Percentiles rank a stretch among this genome's conserved stretches.
These are phyloP conservation scores for Fragilariopsis cylindrus DNA, from an alignment of 108 stramenopile genomes.

Conservation along the genomic window DNA sequence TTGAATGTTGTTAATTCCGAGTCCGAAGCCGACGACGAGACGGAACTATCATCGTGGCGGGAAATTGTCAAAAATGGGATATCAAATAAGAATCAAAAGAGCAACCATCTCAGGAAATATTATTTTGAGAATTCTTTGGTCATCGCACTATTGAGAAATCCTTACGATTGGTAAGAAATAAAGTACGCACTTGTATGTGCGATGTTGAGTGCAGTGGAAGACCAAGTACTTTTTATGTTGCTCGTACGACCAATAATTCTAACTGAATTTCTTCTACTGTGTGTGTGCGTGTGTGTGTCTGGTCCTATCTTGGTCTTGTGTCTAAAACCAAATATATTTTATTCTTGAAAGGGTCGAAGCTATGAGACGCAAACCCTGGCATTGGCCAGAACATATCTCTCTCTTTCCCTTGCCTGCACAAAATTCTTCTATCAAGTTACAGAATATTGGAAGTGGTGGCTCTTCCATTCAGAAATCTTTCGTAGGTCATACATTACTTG, in stretches of 20 bases:
- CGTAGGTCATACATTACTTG: slow-evolving; percentile 7
- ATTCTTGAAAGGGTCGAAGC: slow-evolving; percentile 24
- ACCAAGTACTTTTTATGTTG: too few relatives aligned
- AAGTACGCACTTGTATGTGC: not conserved
- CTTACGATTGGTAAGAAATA: slow-evolving; percentile 15
- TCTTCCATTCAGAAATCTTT: slow-evolving; percentile 31
- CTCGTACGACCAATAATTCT: too few relatives aligned
- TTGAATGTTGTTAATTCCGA: not conserved
- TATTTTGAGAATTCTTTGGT: slow-evolving; percentile 10
- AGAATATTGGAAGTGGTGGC: slow-evolving; percentile 3
- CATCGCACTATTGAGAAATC: slow-evolving; percentile 14
- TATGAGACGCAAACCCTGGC: slow-evolving; percentile 34
- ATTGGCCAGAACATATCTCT: slow-evolving; percentile 36
- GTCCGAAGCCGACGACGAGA: not conserved
- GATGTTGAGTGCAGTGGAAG: too few relatives aligned
- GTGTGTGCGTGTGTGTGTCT: too few relatives aligned
- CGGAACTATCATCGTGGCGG: not conserved
- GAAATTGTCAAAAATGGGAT: not conserved
- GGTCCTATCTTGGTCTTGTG: too few relatives aligned
- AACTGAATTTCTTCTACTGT: too few relatives aligned
- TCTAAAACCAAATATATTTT: too few relatives aligned
- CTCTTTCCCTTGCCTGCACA: slow-evolving; percentile 19
- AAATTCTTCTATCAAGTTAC: not conserved
- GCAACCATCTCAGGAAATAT: not conserved
- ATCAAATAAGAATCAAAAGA: not conserved